Percentiles rank a stretch among this genome's conserved stretches.
Evolutionary conservation across 768 basidiomycete species (phyloP).

Genomic region (Hirschioporus abietinus): DNA sequence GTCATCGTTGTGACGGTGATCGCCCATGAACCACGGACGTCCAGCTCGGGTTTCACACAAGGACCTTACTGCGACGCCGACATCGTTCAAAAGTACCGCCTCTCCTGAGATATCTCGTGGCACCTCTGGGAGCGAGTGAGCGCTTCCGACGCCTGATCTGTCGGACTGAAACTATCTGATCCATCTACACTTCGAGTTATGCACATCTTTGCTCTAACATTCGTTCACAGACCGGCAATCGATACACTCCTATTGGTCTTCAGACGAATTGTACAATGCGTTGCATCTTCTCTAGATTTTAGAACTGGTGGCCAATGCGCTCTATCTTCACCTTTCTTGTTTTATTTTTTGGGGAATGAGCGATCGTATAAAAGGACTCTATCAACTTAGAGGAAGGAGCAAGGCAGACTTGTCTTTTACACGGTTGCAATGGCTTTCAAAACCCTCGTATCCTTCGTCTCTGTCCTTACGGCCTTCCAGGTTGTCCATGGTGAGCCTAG

Average conservation of each 20-base stretch:
- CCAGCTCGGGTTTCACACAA: not conserved
- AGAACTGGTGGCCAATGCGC: too few species aligned
- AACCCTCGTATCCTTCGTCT: not conserved
- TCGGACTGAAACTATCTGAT: not conserved
- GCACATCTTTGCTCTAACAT: not conserved
- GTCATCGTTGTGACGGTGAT: not conserved
- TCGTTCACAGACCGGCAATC: not conserved
- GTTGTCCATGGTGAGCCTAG: not conserved
- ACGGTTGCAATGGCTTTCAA: not conserved
- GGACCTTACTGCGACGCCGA: not conserved
- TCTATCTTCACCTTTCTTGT: too few species aligned
- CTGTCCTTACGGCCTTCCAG: not conserved
- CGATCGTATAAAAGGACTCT: not conserved
- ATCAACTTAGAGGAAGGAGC: not conserved
- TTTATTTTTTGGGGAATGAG: not conserved
- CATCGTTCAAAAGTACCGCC: not conserved
- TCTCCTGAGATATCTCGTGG: not conserved
- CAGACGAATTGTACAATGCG: too few species aligned
- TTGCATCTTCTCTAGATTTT: too few species aligned
- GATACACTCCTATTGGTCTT: not conserved
- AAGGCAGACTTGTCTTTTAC: not conserved
- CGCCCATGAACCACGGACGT: not conserved
- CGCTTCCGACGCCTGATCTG: not conserved
- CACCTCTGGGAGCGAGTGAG: not conserved
- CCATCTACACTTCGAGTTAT: not conserved